Evolutionary conservation across 2,329 filamentous ascomycete species (phyloP).

Genomic region (Diplodia mutila): DNA sequence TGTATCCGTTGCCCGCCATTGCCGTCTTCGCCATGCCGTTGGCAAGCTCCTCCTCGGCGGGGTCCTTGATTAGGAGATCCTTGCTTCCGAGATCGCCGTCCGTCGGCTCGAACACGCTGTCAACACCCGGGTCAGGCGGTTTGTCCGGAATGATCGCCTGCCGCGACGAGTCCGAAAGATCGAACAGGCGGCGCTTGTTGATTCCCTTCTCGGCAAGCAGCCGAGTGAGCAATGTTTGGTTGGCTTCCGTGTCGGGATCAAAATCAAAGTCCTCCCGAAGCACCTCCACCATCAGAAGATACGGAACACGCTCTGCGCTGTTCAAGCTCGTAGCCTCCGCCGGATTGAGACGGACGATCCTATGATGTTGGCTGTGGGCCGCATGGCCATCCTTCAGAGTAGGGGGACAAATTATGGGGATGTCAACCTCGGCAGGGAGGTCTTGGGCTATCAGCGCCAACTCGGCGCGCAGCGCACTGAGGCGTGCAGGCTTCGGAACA

Average conservation of each 20-base stretch:
- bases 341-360: slow-evolving; percentile 81
- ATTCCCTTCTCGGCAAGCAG: slow-evolving; percentile 69
- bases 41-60: slow-evolving; percentile 49
- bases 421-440: slow-evolving; percentile 80
- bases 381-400: slow-evolving; percentile 73
- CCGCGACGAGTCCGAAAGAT: slow-evolving; percentile 65
- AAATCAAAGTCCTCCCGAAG: slow-evolving; percentile 82
- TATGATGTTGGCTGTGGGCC: slow-evolving; percentile 75
- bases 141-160: slow-evolving; percentile 47
- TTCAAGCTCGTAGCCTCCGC: slow-evolving; percentile 84
- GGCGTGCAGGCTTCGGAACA: slow-evolving; percentile 77
- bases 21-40: slow-evolving; percentile 17
- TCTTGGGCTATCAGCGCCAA: slow-evolving; percentile 80
- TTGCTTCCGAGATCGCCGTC: slow-evolving; percentile 78
- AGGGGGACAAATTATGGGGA: slow-evolving; percentile 79
- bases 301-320: slow-evolving; percentile 84
- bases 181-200: slow-evolving; percentile 55
- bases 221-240: slow-evolving; percentile 66
- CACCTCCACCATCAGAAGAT: slow-evolving; percentile 82
- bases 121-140: slow-evolving; percentile 52
- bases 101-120: slow-evolving; percentile 83
- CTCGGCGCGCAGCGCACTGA: slow-evolving; percentile 80
- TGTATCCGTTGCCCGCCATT: slow-evolving; percentile 5
- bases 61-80: slow-evolving; percentile 64
- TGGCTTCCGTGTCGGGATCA: slow-evolving; percentile 73